Evolutionary conservation across 2,329 filamentous ascomycete genomes (phyloP).

Genomic region (Aspergillus sclerotialis): DNA sequence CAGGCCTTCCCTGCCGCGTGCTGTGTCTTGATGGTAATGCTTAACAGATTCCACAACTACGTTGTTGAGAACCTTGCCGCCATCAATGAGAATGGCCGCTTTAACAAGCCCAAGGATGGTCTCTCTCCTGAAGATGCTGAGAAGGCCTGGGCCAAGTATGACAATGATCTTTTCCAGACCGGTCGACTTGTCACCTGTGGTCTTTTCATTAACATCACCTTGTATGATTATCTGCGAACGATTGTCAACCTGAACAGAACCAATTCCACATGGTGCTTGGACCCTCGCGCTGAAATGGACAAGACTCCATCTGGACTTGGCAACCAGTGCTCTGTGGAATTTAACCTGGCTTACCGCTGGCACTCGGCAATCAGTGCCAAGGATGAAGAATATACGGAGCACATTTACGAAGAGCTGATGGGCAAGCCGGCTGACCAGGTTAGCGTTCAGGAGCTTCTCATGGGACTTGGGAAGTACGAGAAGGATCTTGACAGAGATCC

Average conservation of each 20-base stretch:
- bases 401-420: conserved; percentile 59
- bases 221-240: conserved; percentile 72
- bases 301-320: conserved; percentile 66
- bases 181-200: conserved; percentile 66
- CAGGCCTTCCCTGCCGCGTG: conserved; percentile 66
- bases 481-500: conserved; percentile 58
- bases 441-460: conserved; percentile 54
- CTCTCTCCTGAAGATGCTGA: conserved; percentile 45
- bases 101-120: conserved; percentile 55
- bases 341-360: conserved; percentile 84
- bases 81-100: conserved; percentile 81
- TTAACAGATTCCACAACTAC: conserved; percentile 73
- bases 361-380: conserved; percentile 69
- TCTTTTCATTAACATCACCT: conserved; percentile 70
- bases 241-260: conserved; percentile 66
- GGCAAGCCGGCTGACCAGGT: conserved; percentile 53
- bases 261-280: conserved; percentile 73
- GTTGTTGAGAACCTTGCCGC: conserved; percentile 68
- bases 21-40: conserved; percentile 66
- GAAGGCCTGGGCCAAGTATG: conserved; percentile 58
- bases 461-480: conserved; percentile 58
- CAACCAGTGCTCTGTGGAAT: conserved; percentile 79
- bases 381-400: conserved; percentile 74
- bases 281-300: conserved; percentile 65
- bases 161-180: conserved; percentile 74